Evolutionary conservation across 768 basidiomycete species (phyloP), one percentile per base, ranked within the genome.

Genomic region (Trichaptum fuscoviolaceum): DNA sequence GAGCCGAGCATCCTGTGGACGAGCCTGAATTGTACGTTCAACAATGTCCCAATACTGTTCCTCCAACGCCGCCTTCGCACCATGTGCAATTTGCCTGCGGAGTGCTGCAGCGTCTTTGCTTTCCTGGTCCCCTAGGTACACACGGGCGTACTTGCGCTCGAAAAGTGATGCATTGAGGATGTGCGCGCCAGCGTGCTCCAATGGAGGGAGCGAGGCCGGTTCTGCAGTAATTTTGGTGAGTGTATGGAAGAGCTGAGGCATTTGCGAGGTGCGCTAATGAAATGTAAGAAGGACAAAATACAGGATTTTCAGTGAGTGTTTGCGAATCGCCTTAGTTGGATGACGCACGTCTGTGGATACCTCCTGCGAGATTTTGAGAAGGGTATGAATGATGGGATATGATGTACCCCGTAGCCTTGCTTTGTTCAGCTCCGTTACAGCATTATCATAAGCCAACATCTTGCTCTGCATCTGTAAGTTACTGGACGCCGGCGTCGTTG

Each of bases 371-470:
- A 90, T 90, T 64, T 90, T 84, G 58, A 87, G 84, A 58, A 93
- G 81, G 0, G 87, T 79, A 70, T 93, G 90, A 8, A 94, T 78
- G 67, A 95, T 82, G 7, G 92, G 91, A 75, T 84, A 94, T 1
- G 89, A 92, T 6, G 82, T 87, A 20, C 86, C 89, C 2, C 88
- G 85, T 20, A 89, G 78, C 58, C 95, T 81, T 0, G 91, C 85
- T 52, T 81, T 76, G 78, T 97, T 95, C 63, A 98, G 79, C 25
- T 92, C 87, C 7, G 84, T 80, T 58, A 98, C 80, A 35, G 92
- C 88, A 62, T 87, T 86, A 79, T 96, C 92, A 75, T 98, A 99
- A 15, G 87, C 89, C 91, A 98, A 93, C 95, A 98, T 95, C 77
- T 92, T 93, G 77, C 84, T 87, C 76, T 96, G 95, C 89, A 91